Percentiles rank a stretch among this genome's conserved stretches.
These are phyloP conservation scores for Pseudopyrenochaeta lycopersici DNA, from an alignment of 2,329 filamentous ascomycete genomes.

Conservation along the genomic window DNA sequence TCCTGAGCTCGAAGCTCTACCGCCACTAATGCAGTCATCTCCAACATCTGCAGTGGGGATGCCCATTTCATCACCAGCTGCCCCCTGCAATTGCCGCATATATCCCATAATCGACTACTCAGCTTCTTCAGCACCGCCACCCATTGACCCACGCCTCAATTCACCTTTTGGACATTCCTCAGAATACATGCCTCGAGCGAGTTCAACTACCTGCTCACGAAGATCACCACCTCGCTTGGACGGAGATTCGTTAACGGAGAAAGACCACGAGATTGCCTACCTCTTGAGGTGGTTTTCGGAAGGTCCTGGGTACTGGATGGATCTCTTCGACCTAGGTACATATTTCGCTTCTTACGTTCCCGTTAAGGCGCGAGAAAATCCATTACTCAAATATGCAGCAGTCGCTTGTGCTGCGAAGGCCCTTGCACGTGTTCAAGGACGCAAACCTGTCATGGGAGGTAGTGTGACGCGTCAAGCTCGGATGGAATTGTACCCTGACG, in stretches of 20 bases:
- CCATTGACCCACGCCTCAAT: constrained; percentile 46
- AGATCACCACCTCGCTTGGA: constrained; percentile 33
- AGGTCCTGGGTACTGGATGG: constrained; percentile 68
- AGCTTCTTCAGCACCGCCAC: constrained; percentile 39
- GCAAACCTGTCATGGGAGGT: constrained; percentile 60
- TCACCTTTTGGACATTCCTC: constrained; percentile 39
- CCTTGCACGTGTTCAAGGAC: constrained; percentile 63
- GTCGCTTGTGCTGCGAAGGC: constrained; percentile 71
- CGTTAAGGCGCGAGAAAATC: constrained; percentile 62
- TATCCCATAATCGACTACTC: constrained; percentile 61
- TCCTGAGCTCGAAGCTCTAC: constrained; percentile 39
- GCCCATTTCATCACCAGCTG: constrained; percentile 54
- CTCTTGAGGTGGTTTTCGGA: constrained; percentile 69
- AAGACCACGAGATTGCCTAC: constrained; percentile 66
- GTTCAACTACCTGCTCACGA: constrained; percentile 32
- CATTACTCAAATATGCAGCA: constrained; percentile 63
- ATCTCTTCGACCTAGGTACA: constrained; percentile 63
- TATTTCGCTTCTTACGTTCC: constrained; percentile 70
- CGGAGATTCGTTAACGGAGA: constrained; percentile 34
- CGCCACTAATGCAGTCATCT: constrained; percentile 41
- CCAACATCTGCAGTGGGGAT: constrained; percentile 39
- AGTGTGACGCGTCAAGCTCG: constrained; percentile 58
- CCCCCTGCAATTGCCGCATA: constrained; percentile 59
- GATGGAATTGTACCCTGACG: constrained; percentile 63
- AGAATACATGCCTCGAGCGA: constrained; percentile 35